phyloP scores from a whole-genome alignment of 495 filamentous ascomycete genomes.

The Acidomyces sp. region DNA sequence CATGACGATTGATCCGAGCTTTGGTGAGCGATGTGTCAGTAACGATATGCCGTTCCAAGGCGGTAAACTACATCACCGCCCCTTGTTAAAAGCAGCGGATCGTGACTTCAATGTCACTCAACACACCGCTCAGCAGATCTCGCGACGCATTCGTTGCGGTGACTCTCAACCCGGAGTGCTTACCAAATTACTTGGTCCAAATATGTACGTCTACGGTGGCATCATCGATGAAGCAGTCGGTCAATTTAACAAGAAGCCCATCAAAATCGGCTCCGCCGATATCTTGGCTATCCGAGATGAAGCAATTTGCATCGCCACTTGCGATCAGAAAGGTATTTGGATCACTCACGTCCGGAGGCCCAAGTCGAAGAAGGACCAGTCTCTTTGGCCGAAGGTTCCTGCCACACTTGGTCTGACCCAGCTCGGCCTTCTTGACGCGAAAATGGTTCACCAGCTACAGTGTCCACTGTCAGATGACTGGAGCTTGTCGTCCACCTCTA shows the following conservation, averaged over 20 bases:
- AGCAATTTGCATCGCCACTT: conserved; percentile 8
- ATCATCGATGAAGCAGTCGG: conserved; percentile 1
- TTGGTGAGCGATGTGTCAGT: not conserved
- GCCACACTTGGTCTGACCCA: conserved; percentile 2
- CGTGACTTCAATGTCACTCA: conserved; percentile 1
- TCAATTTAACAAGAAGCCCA: not conserved
- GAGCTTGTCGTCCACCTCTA: not conserved
- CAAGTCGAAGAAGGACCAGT: conserved; percentile 4
- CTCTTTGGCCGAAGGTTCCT: conserved; percentile 11
- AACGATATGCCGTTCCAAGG: conserved; percentile 8
- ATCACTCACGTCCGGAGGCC: conserved; percentile 11
- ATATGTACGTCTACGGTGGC: conserved; percentile 12
- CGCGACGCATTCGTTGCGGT: conserved; percentile 8
- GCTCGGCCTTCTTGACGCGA: conserved; percentile 2
- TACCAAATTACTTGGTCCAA: conserved; percentile 1
- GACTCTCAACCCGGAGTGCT: conserved; percentile 13
- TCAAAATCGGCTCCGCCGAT: not conserved
- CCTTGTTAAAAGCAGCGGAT: conserved; percentile 7
- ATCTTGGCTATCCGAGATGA: conserved; percentile 5
- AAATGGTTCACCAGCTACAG: conserved; percentile 1
- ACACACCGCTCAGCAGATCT: conserved; percentile 8
- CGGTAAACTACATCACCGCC: conserved; percentile 9
- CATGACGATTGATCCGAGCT: conserved; percentile 1
- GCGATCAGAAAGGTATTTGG: conserved; percentile 12
- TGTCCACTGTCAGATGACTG: conserved; percentile 2